phyloP scores from a whole-genome alignment of 2,329 filamentous ascomycete species.

The Exophiala lecanii-corni region DNA sequence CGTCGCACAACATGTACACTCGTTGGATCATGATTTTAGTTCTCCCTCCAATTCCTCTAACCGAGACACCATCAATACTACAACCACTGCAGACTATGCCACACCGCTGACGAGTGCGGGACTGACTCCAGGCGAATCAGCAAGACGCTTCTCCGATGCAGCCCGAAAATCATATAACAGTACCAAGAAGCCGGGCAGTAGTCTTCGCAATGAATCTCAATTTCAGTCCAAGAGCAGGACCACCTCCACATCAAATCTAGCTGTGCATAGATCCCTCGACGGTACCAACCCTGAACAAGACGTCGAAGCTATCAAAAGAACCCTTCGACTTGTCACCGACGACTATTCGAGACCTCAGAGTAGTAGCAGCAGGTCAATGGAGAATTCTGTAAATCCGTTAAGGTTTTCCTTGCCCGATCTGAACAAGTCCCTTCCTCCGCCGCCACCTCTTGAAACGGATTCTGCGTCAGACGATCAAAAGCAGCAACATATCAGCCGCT shows the following conservation, averaged over 20 bases:
- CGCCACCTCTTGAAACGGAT: conserved; percentile 10
- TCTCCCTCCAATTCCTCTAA: conserved; percentile 23
- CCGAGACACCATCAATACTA: conserved; percentile 17
- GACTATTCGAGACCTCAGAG: conserved; percentile 8
- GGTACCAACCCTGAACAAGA: conserved; percentile 9
- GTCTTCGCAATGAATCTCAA: conserved; percentile 18
- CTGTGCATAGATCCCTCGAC: conserved; percentile 13
- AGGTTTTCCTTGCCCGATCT: conserved; percentile 16
- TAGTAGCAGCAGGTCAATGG: conserved; percentile 13
- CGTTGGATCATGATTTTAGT: conserved; percentile 16
- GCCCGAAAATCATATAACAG: conserved; percentile 17
- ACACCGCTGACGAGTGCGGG: conserved; percentile 27
- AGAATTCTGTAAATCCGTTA: conserved; percentile 4
- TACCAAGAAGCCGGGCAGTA: conserved; percentile 18
- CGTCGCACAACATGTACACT: conserved; percentile 20
- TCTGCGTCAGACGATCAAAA: conserved; percentile 10
- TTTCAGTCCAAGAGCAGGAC: conserved; percentile 5
- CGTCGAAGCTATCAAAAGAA: conserved; percentile 10
- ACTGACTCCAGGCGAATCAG: conserved; percentile 24
- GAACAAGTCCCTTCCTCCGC: conserved; percentile 22
- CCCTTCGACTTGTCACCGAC: conserved; percentile 16
- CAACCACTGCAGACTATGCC: conserved; percentile 20
- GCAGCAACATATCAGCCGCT: conserved; percentile 18
- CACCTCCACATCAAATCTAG: conserved; percentile 11
- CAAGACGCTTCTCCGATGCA: conserved; percentile 24